Evolutionary conservation across 2,329 filamentous ascomycete genomes (phyloP), one percentile per base, ranked within the genome.

Genomic region (Diaporthe sp.): DNA sequence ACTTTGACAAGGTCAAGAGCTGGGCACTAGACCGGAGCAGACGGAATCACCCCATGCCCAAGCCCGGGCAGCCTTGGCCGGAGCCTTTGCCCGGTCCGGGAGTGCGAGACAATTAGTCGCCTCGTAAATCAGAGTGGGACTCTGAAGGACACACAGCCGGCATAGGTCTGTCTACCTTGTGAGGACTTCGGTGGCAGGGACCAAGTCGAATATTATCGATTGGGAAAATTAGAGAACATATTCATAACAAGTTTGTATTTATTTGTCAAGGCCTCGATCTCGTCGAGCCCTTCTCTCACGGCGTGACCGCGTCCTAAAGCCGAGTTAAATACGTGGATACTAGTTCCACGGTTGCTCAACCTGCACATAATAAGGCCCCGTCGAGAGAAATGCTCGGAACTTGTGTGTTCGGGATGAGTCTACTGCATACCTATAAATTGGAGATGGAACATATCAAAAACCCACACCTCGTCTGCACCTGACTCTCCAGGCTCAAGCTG

Each of bases 401-500:
- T 17, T 3, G 44, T n/a, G 28, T n/a, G 17, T 46, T 7, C 42
- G 13, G 13, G 42, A 44, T 17, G 42, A 44, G 42, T 67, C 17
- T 9, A 17, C 59, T 28, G 25, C 10, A 49, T 51, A 28, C 17
- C 44, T 44, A 9, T 44, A 67, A 17, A 65, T 42, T 65, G 25
- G 28, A 42, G 19, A 22, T 15, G 28, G 5, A 28, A 34, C 19
- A 68, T 31, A 49, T 37, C 22, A 71, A 59, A 46, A 46, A 19
- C 22, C 55, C 17, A 44, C 13, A 17, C n/a, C 15, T 51, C 55
- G 55, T 61, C 55, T 72, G 55, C 61, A 61, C 55, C 69, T 51
- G 55, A 55, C 55, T 34, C 9, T 61, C 31, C 34, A 25, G 69
- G 55, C 55, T 44, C 42, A 44, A 44, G 42, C 13, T 15, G 13